phyloP scores from a whole-genome alignment of 2,329 filamentous ascomycete genomes.

The Calonectria montana region DNA sequence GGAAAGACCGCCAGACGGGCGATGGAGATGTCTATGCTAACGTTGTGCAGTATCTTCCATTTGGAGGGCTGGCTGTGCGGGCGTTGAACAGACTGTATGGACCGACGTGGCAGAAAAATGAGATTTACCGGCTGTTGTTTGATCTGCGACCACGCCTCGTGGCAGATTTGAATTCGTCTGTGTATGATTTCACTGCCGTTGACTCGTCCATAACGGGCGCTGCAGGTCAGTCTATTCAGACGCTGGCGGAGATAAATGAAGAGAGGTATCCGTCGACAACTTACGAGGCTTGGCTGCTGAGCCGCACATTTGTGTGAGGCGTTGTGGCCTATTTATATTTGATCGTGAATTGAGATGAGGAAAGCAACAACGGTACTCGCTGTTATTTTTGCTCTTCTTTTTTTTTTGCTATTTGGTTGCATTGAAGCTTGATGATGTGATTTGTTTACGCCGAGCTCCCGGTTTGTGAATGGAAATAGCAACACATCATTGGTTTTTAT shows the following conservation, averaged over 20 bases:
- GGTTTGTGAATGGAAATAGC: too few species aligned
- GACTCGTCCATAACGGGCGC: background rate
- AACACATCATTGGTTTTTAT: too few species aligned
- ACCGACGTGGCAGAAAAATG: slow-evolving; percentile 6
- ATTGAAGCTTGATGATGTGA: too few species aligned
- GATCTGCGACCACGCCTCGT: slow-evolving; percentile 9
- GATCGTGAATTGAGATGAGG: too few species aligned
- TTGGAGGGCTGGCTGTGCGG: background rate
- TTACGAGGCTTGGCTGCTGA: slow-evolving; percentile 4
- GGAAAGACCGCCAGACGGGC: background rate
- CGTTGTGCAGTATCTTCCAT: background rate
- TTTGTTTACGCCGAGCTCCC: too few species aligned
- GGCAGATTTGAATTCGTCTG: background rate
- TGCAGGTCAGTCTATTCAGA: background rate
- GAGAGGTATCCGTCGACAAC: slow-evolving; percentile 8
- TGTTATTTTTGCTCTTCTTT: too few species aligned
- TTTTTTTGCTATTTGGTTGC: too few species aligned
- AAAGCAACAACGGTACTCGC: too few species aligned
- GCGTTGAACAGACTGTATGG: background rate
- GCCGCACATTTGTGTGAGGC: background rate
- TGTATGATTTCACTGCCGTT: slow-evolving; percentile 1
- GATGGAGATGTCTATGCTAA: slow-evolving; percentile 10
- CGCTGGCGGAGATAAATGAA: background rate
- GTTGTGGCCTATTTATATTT: too few species aligned
- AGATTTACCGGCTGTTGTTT: slow-evolving; percentile 21